Base-by-base conservation (phyloP, 139 green algal genomes). In the Volvox reticuliferus region DNA sequence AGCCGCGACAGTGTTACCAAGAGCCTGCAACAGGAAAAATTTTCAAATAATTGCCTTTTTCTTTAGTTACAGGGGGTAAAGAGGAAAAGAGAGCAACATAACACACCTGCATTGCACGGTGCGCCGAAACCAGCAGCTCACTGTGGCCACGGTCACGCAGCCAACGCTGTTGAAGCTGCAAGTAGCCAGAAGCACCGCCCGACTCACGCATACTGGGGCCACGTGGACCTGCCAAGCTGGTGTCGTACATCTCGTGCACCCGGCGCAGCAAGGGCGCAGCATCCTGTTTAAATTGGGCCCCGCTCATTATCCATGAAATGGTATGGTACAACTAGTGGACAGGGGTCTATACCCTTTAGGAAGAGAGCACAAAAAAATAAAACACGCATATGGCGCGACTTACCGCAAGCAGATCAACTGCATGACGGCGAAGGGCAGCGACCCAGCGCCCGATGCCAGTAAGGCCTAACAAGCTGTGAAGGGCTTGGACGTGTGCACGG, bases 111-210 rank as follows among this genome's bases (percentile, higher is more conserved):
- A 90, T 24, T 22, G 50, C 86, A 2, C 86, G 21, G n/a, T 90
- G 55, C 50, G 86, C 86, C 0, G 86, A 75, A 16, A 90, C 86
- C 0, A 90, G 69, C 44, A 90, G 6, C 0, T 90, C 86, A 44
- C 21, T 90, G 86, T 90, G 86, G 9, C 86, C 50, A 14, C 86
- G 71, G 18, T 90, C 86, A 2, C 86, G 44, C 50, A 90, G 44
- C 86, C 86, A 90, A 44, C 86, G 86, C 86, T 90, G 86, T 69
- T 90, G 86, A 50, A 90, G 86, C 86, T 83, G 71, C 30, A 90
- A 75, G 86, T 69, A 90, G 86, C 86, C 73, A 12, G 16, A 37
- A 0, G 73, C 36, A 0, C 86, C 86, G 21, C 86, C 86, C 44
- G 86, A 35, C 24, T 62, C 86, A 0, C 86, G 71, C 30, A 83